phyloP scores from a whole-genome alignment of 306 rosid species.

The Spatholobus suberectus region DNA sequence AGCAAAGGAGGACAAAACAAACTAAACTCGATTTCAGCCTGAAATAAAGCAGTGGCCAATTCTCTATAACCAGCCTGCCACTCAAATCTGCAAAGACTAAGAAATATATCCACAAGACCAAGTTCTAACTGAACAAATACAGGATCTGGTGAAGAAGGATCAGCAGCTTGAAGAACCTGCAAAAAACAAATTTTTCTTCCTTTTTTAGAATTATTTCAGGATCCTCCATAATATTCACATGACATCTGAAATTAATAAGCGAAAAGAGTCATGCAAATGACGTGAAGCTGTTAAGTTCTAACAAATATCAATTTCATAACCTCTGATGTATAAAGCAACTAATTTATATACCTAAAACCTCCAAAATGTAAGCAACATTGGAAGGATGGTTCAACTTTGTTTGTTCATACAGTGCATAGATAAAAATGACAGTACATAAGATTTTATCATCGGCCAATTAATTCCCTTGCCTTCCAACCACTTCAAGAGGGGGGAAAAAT shows the following conservation, averaged over 20 bases:
- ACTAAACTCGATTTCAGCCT: constrained; percentile 95
- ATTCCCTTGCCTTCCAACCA: background rate
- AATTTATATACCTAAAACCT: constrained; percentile 39
- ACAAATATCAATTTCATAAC: constrained; percentile 33
- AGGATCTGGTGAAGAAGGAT: constrained; percentile 57
- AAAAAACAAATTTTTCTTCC: constrained; percentile 11
- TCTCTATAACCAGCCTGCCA: constrained; percentile 97
- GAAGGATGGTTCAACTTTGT: constrained; percentile 27
- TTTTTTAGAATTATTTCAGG: constrained; percentile 13
- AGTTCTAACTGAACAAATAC: constrained; percentile 76
- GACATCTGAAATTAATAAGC: background rate
- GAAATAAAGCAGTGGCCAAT: constrained; percentile 89
- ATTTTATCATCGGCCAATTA: constrained; percentile 23
- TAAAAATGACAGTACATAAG: constrained; percentile 8
- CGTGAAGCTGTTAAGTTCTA: constrained; percentile 9
- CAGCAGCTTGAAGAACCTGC: constrained; percentile 64
- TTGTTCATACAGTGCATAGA: background rate
- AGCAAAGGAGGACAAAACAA: constrained; percentile 89
- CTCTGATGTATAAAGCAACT: constrained; percentile 25
- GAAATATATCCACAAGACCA: constrained; percentile 90
- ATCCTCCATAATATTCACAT: constrained; percentile 7
- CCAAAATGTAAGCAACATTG: constrained; percentile 27
- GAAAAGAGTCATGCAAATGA: constrained; percentile 33
- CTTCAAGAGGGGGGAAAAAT: background rate
- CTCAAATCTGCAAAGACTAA: constrained; percentile 88